Conservation (phyloP, 106 monocot genomes). For the Acorus calamus region DNA sequence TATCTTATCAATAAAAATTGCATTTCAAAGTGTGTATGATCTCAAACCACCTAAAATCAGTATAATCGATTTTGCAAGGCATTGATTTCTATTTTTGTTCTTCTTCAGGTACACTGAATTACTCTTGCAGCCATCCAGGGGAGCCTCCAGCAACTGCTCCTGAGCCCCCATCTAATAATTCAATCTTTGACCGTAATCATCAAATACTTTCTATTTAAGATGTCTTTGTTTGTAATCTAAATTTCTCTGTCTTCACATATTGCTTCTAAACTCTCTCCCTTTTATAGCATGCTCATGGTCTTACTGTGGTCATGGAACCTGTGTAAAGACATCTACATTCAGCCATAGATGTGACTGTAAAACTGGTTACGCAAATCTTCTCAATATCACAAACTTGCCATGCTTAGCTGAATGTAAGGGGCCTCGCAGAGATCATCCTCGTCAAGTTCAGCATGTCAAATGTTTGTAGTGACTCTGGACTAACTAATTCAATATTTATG, state of each 20-base stretch:
- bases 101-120: not conserved
- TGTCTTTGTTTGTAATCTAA: too few relatives aligned
- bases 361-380: constrained; percentile 15
- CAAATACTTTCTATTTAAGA: too few relatives aligned
- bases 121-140: not conserved
- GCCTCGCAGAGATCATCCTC: too few relatives aligned
- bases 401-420: constrained; percentile 13
- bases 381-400: constrained; percentile 9
- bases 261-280: not conserved
- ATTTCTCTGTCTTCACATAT: too few relatives aligned
- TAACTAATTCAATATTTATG: too few relatives aligned
- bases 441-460: too few relatives aligned
- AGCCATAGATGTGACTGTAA: constrained; percentile 12
- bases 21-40: too few relatives aligned
- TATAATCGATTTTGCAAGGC: not conserved
- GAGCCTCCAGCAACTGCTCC: not conserved
- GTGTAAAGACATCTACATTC: constrained; percentile 2
- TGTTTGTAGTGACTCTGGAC: too few relatives aligned
- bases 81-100: not conserved
- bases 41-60: too few relatives aligned
- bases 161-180: not conserved
- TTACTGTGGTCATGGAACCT: constrained; percentile 17
- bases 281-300: constrained; percentile 11
- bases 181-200: not conserved
- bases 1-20: too few relatives aligned